phyloP scores from a whole-genome alignment of 2,329 filamentous ascomycete species.

The Incumbomyces delicatus region DNA sequence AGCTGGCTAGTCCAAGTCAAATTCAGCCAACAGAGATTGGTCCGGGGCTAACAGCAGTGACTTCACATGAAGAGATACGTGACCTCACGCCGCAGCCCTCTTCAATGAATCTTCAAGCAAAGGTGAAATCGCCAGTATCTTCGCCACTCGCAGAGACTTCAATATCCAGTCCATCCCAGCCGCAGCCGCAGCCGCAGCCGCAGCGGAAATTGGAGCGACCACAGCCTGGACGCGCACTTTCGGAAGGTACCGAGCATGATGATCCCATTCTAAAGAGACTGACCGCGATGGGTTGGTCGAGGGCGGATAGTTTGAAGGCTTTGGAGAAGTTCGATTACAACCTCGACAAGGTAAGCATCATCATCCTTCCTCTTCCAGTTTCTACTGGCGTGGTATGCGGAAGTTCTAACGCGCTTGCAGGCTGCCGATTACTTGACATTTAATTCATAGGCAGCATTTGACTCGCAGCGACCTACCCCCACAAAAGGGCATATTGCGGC shows the following conservation, averaged over 20 bases:
- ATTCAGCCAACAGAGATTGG: background rate
- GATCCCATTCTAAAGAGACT: constrained; percentile 85
- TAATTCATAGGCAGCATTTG: constrained; percentile 9
- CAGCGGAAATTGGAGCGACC: constrained; percentile 16
- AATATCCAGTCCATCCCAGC: background rate
- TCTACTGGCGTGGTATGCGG: background rate
- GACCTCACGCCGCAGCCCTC: background rate
- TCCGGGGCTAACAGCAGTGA: background rate
- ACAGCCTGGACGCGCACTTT: constrained; percentile 46
- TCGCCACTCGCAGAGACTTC: background rate
- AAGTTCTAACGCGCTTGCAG: constrained; percentile 11
- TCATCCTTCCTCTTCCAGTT: background rate
- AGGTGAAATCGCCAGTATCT: no score
- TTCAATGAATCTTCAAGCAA: background rate
- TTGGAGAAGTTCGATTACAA: constrained; percentile 96
- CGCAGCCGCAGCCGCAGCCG: constrained; percentile 12
- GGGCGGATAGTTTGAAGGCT: constrained; percentile 63
- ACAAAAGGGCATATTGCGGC: no score
- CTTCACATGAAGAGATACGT: background rate
- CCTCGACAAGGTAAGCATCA: constrained; percentile 68
- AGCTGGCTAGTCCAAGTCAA: background rate
- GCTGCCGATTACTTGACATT: constrained; percentile 25
- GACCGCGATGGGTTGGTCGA: constrained; percentile 78
- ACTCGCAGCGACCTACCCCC: no score
- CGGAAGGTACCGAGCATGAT: constrained; percentile 68